phyloP scores from a whole-genome alignment of 805 yeast genomes.

The Maudiozyma turicensis region DNA sequence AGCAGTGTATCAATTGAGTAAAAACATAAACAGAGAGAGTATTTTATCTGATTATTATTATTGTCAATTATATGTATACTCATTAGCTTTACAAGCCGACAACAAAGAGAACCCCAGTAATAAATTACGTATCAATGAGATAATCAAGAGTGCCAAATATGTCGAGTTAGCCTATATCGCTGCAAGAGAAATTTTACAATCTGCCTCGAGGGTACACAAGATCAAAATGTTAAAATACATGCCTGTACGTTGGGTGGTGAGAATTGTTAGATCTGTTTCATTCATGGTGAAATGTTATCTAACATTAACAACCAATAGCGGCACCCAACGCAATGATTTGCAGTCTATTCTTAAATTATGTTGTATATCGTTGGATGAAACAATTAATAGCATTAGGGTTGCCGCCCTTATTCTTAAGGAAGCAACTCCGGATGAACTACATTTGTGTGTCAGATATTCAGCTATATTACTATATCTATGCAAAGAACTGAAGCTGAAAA shows the following conservation, averaged over 20 bases:
- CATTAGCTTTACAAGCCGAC: conserved; percentile 60
- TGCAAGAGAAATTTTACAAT: conserved; percentile 67
- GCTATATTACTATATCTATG: conserved; percentile 68
- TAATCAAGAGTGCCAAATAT: conserved; percentile 62
- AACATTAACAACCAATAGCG: conserved; percentile 34
- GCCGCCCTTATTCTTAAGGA: conserved; percentile 69
- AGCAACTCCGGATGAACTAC: conserved; percentile 84
- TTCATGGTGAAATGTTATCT: conserved; percentile 79
- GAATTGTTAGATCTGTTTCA: conserved; percentile 81
- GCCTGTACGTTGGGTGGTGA: conserved; percentile 89
- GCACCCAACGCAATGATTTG: conserved; percentile 28
- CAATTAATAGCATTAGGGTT: conserved; percentile 52
- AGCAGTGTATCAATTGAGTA: conserved; percentile 27
- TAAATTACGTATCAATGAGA: conserved; percentile 52
- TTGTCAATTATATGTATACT: conserved; percentile 73
- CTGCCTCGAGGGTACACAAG: conserved; percentile 60
- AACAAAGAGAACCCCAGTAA: neutral
- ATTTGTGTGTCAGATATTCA: conserved; percentile 70
- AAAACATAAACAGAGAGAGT: conserved; percentile 52
- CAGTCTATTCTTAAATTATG: conserved; percentile 48
- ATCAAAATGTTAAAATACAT: conserved; percentile 57
- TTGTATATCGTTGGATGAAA: conserved; percentile 62
- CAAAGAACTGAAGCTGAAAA: conserved; percentile 55
- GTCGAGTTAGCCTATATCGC: conserved; percentile 76
- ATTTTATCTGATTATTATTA: conserved; percentile 76